A percentile compares a stretch with the other conserved stretches of the same genome.
These are phyloP conservation scores for Polygonum maritimum DNA, from an alignment of 148 eudicot species.

Conservation along the genomic window DNA sequence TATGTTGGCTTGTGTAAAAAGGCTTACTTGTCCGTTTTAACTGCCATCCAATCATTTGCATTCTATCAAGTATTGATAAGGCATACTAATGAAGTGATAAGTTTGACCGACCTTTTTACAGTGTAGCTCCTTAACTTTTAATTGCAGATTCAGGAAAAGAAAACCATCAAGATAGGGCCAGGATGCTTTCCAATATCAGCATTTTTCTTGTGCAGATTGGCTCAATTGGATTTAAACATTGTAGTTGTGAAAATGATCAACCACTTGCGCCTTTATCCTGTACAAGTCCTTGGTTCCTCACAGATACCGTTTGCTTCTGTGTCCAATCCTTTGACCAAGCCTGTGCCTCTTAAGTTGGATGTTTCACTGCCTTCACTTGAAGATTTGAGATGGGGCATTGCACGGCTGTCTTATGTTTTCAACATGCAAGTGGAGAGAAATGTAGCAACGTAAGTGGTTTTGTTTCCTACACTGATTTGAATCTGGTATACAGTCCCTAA, in stretches of 20 bases:
- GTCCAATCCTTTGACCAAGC: slow-evolving; percentile 65
- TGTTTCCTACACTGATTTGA: slow-evolving; percentile 6
- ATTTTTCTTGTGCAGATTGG: slow-evolving; percentile 37
- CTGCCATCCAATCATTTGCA: slow-evolving; percentile 2
- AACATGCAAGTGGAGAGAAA: slow-evolving; percentile 85
- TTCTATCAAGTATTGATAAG: neutral
- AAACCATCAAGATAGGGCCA: slow-evolving; percentile 25
- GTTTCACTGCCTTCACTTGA: slow-evolving; percentile 58
- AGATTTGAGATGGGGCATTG: slow-evolving; percentile 64
- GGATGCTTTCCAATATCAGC: slow-evolving; percentile 24
- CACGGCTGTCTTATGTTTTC: slow-evolving; percentile 67
- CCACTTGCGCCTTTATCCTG: slow-evolving; percentile 22
- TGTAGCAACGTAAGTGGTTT: slow-evolving; percentile 73
- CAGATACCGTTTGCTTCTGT: slow-evolving; percentile 59
- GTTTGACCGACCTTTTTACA: neutral
- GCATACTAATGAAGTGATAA: neutral
- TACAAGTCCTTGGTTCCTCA: slow-evolving; percentile 31
- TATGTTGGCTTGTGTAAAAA: neutral
- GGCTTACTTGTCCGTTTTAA: neutral
- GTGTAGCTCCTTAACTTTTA: slow-evolving; percentile 7
- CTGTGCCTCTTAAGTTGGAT: slow-evolving; percentile 71
- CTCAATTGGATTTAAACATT: slow-evolving; percentile 25
- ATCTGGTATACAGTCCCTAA: neutral
- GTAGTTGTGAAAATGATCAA: slow-evolving; percentile 21
- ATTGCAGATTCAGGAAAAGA: slow-evolving; percentile 45